Evolutionary conservation across 1,284 basidiomycete species (phyloP).

Genomic region (Cystobasidiaceae sp.): DNA sequence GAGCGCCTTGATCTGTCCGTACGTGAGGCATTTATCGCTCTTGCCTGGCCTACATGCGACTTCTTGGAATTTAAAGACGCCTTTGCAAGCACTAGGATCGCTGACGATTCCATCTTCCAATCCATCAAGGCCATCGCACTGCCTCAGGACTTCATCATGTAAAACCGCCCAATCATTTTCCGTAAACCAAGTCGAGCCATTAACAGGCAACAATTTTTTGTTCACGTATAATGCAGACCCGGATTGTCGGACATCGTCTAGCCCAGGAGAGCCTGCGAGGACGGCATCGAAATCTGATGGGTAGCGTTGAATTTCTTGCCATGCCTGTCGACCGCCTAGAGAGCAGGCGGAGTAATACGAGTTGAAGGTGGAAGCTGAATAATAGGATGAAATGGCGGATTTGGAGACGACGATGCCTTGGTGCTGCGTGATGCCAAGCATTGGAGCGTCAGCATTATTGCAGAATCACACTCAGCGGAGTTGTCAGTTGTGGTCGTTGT

Average conservation of each 20-base stretch:
- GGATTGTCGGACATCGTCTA: neutral
- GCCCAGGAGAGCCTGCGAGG: conserved; percentile 45
- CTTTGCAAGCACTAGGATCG: conserved; percentile 23
- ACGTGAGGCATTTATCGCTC: conserved; percentile 1
- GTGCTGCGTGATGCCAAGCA: neutral
- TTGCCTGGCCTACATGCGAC: conserved; percentile 8
- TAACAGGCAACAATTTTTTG: neutral
- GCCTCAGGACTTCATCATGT: conserved; percentile 32
- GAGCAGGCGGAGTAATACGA: conserved; percentile 40
- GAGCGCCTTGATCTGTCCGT: conserved; percentile 12
- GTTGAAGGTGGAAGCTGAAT: conserved; percentile 6
- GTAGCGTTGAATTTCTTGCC: conserved; percentile 38
- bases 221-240: neutral
- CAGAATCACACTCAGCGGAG: neutral
- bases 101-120: conserved; percentile 38
- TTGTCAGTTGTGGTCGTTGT: neutral
- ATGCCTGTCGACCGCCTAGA: conserved; percentile 42
- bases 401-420: neutral
- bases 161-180: conserved; percentile 13
- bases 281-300: conserved; percentile 46
- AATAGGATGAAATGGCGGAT: conserved; percentile 1
- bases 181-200: conserved; percentile 1
- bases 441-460: neutral
- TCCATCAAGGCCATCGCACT: conserved; percentile 40
- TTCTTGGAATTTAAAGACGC: neutral